Conservation (phyloP, 2,329 filamentous ascomycete genomes). For the Fusarium tjaetaba region DNA sequence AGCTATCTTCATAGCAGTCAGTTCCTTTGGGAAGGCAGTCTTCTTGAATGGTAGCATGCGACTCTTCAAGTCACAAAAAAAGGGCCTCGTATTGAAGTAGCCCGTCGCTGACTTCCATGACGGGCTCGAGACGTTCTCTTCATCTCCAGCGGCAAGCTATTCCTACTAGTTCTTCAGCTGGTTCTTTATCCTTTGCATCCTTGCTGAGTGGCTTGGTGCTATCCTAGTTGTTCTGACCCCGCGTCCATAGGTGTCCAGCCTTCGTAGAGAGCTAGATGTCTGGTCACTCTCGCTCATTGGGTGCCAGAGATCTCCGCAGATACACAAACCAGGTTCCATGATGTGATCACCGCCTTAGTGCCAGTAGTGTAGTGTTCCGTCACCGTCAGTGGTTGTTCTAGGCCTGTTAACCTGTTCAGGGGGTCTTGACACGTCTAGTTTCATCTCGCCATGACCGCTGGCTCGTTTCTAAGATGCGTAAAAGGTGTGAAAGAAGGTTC, state of each 20-base stretch:
- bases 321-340: background rate
- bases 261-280: background rate
- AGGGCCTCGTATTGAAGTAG: too few species aligned
- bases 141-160: too few species aligned
- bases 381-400: background rate
- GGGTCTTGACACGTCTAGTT: accelerated
- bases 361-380: background rate
- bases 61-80: background rate
- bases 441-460: background rate
- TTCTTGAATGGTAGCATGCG: accelerated
- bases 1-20: accelerated
- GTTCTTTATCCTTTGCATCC: accelerated
- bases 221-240: background rate
- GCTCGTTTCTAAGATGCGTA: background rate
- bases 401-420: background rate
- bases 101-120: background rate
- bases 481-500: background rate
- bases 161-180: too few species aligned
- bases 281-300: background rate
- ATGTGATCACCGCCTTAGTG: background rate
- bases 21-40: too few species aligned
- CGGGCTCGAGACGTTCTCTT: accelerated
- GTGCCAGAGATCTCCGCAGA: background rate
- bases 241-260: background rate
- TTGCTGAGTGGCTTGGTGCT: background rate